Evolutionary conservation across 768 basidiomycete species (phyloP), one percentile per base, ranked within the genome.

Genomic region (Cantharellus anzutake): DNA sequence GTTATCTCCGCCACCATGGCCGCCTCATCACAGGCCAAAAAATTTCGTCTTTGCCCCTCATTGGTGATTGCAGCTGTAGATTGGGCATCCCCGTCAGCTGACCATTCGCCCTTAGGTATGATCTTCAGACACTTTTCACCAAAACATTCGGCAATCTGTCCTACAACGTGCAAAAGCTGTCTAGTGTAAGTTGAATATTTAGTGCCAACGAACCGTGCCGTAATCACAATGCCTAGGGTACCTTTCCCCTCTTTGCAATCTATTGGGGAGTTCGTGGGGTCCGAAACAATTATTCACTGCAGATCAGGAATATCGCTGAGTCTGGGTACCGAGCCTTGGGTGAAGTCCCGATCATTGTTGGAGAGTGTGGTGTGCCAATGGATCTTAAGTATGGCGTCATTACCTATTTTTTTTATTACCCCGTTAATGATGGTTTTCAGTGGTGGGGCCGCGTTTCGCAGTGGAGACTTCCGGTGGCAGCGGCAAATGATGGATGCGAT

Each of bases 331-430:
- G 76, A 40, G 73, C 79, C 2, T 75, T 96, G 0, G 90, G 88
- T 35, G 87, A 92, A 66, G 78, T 71, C 16, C 94, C 94, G 5
- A 79, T 90, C 44, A 70, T 97, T 5, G 78, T 99, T 61, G 93
- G 93, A 20, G 94, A 99, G 70, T 88, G 85, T 63, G 94, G 94
- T 39, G 76, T 97, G 29, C 94, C 94, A 0, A 94, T 98, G 84
- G 96, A 99, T 65, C 80, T 96, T 77, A 97, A 99, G 91, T 92
- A n/a, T n/a, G n/a, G 39, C 7, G 42, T 7, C 3, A 7, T 50
- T 37, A 41, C 0, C 16, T 60, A 2, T 5, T 57, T 39, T 7
- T 20, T 4, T 20, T n/a, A n/a, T n/a, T n/a, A n/a, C 42, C 57
- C 40, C 42, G 40, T n/a, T n/a, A n/a, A 35, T 14, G 7, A 35